Percentiles rank a stretch among this genome's conserved stretches.
Evolutionary conservation across 768 basidiomycete genomes (phyloP).

Genomic region (Nidularia pulvinata): DNA sequence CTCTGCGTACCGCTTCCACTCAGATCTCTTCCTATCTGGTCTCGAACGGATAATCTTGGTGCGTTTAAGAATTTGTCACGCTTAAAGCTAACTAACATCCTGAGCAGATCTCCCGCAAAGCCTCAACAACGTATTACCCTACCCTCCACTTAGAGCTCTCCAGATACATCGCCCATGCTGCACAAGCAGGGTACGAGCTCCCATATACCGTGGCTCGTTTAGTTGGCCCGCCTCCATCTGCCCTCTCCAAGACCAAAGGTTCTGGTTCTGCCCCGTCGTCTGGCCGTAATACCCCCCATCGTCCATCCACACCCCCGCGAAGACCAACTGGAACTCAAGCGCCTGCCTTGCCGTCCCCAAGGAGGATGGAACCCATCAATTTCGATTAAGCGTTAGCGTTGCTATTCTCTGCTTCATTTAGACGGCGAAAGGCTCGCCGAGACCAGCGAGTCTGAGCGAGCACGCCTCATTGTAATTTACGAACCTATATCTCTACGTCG

Average conservation of each 20-base stretch:
- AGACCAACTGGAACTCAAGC: constrained; percentile 10
- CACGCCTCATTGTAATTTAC: too few species aligned
- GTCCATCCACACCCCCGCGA: constrained; percentile 18
- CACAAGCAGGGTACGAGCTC: constrained; percentile 68
- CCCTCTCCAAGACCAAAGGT: constrained; percentile 44
- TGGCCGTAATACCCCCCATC: constrained; percentile 21
- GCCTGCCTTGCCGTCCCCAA: constrained; percentile 39
- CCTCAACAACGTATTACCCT: constrained; percentile 93
- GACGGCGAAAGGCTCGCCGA: too few species aligned
- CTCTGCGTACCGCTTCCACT: constrained; percentile 83
- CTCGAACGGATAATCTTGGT: constrained; percentile 91
- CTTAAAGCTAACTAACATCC: neutral
- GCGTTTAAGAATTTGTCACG: constrained; percentile 17
- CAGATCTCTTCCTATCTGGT: constrained; percentile 88
- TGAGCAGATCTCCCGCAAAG: constrained; percentile 87
- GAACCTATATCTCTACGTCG: too few species aligned
- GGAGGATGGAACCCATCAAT: constrained; percentile 41
- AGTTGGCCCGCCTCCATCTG: constrained; percentile 75
- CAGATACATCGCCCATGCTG: constrained; percentile 75
- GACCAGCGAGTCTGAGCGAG: too few species aligned
- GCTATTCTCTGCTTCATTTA: too few species aligned
- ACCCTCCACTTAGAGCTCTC: constrained; percentile 93
- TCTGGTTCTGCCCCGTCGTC: constrained; percentile 7
- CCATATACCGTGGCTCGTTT: constrained; percentile 83
- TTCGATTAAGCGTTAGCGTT: constrained; percentile 23